Evolutionary conservation across 208 protist species (phyloP), one percentile per base, ranked within the genome.

Genomic region (Acanthamoeba quina): DNA sequence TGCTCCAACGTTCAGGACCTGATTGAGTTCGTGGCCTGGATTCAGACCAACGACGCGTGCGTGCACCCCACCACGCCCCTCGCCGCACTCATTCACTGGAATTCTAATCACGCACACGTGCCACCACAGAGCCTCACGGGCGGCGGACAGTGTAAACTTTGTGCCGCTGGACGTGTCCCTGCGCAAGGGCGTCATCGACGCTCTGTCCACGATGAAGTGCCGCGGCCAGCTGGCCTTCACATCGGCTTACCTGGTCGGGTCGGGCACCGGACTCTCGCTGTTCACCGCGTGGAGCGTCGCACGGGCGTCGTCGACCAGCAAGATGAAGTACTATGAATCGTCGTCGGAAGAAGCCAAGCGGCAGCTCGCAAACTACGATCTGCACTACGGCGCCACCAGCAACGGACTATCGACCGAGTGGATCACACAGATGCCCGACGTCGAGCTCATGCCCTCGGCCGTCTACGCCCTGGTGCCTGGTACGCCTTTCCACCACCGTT

Each of bases 11-110:
- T 86, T 19, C 17, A 86, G n/a, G 78, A 86, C 29, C 58, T 91
- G 37, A n/a, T 91, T 13, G 64, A 56, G n/a, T 91, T 91, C 34
- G 41, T 74, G 24, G 37, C 62, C 13, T 91, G 85, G 85, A 62
- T 86, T 62, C 78, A 62, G 49, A 62, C 78, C 24, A 86, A 86
- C n/a, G 49, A 86, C 21, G 49, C 26, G 78, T 86, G 31, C 78
- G 47, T 21, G 47, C 52, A 15, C 44, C 47, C 24, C 29, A 41
- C 37, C 41, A n/a, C 31, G 13, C 1, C 31, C 64, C 11, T 72
- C 15, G 62, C 24, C 62, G 2, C 10, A 24, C 10, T 31, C 19
- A 17, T 68, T 68, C 10, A 5, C 29, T 70, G 17, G n/a, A 9
- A 11, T 66, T 29, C 29, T 11, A 70, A n/a, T 80, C 11, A 83